Conservation (phyloP, 2,329 filamentous ascomycete species). For the Scleromitrula shiraiana region DNA sequence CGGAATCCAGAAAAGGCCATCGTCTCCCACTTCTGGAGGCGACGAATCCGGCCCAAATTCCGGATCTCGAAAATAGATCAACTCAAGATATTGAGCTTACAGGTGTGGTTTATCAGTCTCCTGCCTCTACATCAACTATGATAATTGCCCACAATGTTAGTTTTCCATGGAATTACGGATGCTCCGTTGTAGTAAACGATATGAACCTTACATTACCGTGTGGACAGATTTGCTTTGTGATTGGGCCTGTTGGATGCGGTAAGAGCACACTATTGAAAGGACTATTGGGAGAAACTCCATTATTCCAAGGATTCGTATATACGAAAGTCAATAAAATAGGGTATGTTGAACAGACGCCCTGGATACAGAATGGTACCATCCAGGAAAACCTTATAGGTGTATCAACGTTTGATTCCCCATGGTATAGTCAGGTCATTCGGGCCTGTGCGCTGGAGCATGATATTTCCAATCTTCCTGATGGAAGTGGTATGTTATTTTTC, state of each 20-base stretch:
- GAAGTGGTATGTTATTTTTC: constrained; percentile 38
- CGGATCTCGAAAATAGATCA: background rate
- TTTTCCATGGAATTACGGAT: constrained; percentile 17
- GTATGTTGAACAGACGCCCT: constrained; percentile 39
- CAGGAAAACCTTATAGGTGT: constrained; percentile 34
- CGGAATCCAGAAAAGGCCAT: constrained; percentile 17
- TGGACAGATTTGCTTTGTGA: constrained; percentile 22
- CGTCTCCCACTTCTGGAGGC: constrained; percentile 14
- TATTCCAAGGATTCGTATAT: constrained; percentile 21
- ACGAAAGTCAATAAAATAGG: constrained; percentile 22
- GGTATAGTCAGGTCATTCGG: constrained; percentile 58
- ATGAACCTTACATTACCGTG: constrained; percentile 15
- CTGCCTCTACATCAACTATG: constrained; percentile 7
- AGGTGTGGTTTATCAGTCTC: background rate
- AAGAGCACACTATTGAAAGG: constrained; percentile 27
- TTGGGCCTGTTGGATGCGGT: constrained; percentile 29
- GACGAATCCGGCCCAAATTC: background rate
- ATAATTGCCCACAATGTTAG: constrained; percentile 21
- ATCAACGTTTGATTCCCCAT: constrained; percentile 40
- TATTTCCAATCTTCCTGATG: constrained; percentile 51
- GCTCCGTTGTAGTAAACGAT: constrained; percentile 13
- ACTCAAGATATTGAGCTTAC: constrained; percentile 11
- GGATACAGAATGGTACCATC: constrained; percentile 38
- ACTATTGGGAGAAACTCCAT: constrained; percentile 25
- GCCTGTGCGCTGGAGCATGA: constrained; percentile 56